These are phyloP conservation scores for Bombardia bombarda DNA, from an alignment of 495 filamentous ascomycete genomes.

Conservation along the genomic window DNA sequence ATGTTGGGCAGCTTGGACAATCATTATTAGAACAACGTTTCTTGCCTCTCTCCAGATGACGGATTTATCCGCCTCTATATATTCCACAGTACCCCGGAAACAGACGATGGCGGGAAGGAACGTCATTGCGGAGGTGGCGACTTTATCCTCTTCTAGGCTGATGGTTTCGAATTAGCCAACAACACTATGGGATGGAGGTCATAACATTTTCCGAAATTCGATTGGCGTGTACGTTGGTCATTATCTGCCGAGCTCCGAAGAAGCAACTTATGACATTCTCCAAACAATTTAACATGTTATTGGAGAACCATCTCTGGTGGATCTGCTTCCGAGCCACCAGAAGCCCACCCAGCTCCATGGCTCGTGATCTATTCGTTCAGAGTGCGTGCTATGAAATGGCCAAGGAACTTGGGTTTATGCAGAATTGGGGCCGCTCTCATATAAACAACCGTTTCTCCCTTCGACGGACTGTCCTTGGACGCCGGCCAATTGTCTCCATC, in stretches of 20 bases:
- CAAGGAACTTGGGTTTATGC: not conserved
- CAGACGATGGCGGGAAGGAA: too few species aligned
- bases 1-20: too few species aligned
- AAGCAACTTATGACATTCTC: not conserved
- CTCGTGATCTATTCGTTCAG: not conserved
- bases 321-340: too few species aligned
- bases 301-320: not conserved
- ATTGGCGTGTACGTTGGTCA: not conserved
- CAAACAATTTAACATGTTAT: not conserved
- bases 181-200: not conserved
- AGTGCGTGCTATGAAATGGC: not conserved
- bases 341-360: not conserved
- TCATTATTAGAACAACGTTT: too few species aligned
- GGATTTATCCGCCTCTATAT: too few species aligned
- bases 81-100: too few species aligned
- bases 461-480: not conserved
- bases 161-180: not conserved
- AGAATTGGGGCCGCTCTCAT: not conserved
- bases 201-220: not conserved
- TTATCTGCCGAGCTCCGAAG: not conserved
- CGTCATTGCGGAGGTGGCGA: not conserved
- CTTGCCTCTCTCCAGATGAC: too few species aligned
- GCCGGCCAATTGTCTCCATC: not conserved
- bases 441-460: not conserved
- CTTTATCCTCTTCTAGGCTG: constrained; percentile 1